Conservation (phyloP, 2,329 filamentous ascomycete species). For the Penicillium sp. region DNA sequence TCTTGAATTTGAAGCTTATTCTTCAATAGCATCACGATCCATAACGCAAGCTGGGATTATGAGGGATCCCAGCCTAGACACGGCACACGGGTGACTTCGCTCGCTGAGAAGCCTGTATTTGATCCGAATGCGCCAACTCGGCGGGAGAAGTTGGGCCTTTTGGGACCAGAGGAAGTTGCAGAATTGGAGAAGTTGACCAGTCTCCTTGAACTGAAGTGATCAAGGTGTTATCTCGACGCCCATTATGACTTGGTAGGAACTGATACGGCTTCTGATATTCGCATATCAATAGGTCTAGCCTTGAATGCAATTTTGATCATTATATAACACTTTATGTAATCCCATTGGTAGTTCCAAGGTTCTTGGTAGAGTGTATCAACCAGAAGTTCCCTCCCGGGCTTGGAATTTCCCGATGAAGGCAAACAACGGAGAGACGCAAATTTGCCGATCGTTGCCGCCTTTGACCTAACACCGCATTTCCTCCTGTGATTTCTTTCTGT, state of each 20-base stretch:
- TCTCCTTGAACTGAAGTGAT: slow-evolving; percentile 9
- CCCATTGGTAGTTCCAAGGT: background rate
- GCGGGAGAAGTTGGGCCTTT: slow-evolving; percentile 64
- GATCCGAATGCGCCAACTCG: slow-evolving; percentile 64
- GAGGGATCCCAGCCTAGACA: slow-evolving; percentile 66
- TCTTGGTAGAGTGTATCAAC: background rate
- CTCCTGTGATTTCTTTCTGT: slow-evolving; percentile 8
- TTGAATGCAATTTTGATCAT: background rate
- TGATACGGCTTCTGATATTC: too few relatives aligned
- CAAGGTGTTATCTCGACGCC: background rate
- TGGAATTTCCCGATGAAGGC: background rate
- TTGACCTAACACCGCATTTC: slow-evolving; percentile 8
- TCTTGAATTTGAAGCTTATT: background rate
- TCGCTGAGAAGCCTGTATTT: slow-evolving; percentile 72
- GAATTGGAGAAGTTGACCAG: slow-evolving; percentile 17
- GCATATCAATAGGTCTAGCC: background rate
- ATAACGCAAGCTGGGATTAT: slow-evolving; percentile 74
- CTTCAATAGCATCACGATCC: slow-evolving; percentile 63
- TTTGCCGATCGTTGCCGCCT: slow-evolving; percentile 19
- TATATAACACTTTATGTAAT: background rate
- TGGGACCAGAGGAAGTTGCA: slow-evolving; percentile 55
- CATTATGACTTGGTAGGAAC: background rate
- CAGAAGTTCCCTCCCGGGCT: background rate
- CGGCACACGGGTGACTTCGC: slow-evolving; percentile 67
- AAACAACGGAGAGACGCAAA: background rate